Evolutionary conservation across 352 stramenopile species (phyloP).

Genomic region (Phytophthora capsici): DNA sequence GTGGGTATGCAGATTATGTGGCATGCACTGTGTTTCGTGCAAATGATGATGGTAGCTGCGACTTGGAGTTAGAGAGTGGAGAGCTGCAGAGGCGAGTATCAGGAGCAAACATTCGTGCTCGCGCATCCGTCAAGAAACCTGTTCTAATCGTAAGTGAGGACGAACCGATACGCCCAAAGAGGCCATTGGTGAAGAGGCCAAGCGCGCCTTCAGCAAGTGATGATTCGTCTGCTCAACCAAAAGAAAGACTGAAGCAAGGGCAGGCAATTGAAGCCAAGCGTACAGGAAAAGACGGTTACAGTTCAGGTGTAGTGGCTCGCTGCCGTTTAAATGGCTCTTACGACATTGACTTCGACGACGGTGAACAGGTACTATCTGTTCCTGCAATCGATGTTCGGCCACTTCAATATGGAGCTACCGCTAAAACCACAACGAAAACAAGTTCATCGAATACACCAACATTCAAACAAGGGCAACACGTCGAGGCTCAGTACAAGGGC

Average conservation of each 20-base stretch:
- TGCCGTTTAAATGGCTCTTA: conserved; percentile 73
- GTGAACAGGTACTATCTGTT: conserved; percentile 46
- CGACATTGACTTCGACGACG: conserved; percentile 82
- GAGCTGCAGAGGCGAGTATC: conserved; percentile 59
- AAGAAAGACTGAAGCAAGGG: conserved; percentile 45
- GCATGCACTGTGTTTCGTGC: conserved; percentile 55
- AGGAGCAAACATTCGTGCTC: conserved; percentile 40
- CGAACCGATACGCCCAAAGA: conserved; percentile 53
- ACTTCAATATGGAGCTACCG: neutral
- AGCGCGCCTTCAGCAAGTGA: conserved; percentile 46
- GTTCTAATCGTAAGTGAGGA: conserved; percentile 48
- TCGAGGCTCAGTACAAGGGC: conserved; percentile 74
- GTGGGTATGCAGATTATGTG: conserved; percentile 50
- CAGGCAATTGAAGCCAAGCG: conserved; percentile 57
- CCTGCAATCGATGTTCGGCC: conserved; percentile 9
- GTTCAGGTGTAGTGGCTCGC: conserved; percentile 52
- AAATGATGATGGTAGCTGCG: conserved; percentile 64
- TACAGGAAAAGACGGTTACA: conserved; percentile 61
- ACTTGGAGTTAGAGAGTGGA: conserved; percentile 70
- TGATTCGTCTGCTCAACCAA: conserved; percentile 36
- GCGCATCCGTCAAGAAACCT: conserved; percentile 42
- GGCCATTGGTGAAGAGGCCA: conserved; percentile 36
- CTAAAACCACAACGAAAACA: conserved; percentile 1
- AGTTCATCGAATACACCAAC: neutral
- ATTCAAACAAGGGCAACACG: conserved; percentile 52